Evolutionary conservation across 495 filamentous ascomycete genomes (phyloP), one percentile per base, ranked within the genome.

Genomic region (Aspergillus bridgeri): DNA sequence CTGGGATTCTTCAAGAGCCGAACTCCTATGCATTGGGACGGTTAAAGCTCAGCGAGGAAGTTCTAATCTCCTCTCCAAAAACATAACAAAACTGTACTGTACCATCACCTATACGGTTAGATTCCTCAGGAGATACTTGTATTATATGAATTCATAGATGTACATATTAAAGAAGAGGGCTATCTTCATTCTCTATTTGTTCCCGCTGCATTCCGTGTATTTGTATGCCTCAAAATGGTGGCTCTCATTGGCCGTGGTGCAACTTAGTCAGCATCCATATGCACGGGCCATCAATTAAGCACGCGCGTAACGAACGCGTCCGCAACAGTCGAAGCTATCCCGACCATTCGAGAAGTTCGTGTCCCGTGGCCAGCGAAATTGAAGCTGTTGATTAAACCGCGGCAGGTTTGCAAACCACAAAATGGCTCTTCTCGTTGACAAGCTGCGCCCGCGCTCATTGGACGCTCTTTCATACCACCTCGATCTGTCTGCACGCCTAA

Each of bases 351-450:
- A 27, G 18, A 21, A 47, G 27, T 29, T 29, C 6, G 13, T 47
- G 4, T 47, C 44, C 19, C 20, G 19, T 47, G 18, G 44, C 11
- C 44, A 38, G 9, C 33, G 0, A 4, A 38, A 38, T 9, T 15
- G 42, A 57, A 61, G 38, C 19, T 53, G 8, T 43, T 18, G 21
- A 54, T 56, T 46, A 20, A 15, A 57, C 24, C 15, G 53, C 25
- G 42, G 44, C 13, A 18, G 9, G 11, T n/a, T 15, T 46, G 22
- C 8, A 43, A 38, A 11, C 18, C 15, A 22, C 38, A 66, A 43
- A 59, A 89, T 89, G 86, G 83, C 86, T 54, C 84, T 98, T 24
- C 87, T 97, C 42, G 93, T 98, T 13, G 94, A 98, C 69, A 97
- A 94, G 65, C 86, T 96, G 68, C 86, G 94, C 21, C 94, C 94